A percentile compares a stretch with the other conserved stretches of the same genome.
Conservation (phyloP, 2,329 filamentous ascomycete species). For the Apiospora malaysiana region DNA sequence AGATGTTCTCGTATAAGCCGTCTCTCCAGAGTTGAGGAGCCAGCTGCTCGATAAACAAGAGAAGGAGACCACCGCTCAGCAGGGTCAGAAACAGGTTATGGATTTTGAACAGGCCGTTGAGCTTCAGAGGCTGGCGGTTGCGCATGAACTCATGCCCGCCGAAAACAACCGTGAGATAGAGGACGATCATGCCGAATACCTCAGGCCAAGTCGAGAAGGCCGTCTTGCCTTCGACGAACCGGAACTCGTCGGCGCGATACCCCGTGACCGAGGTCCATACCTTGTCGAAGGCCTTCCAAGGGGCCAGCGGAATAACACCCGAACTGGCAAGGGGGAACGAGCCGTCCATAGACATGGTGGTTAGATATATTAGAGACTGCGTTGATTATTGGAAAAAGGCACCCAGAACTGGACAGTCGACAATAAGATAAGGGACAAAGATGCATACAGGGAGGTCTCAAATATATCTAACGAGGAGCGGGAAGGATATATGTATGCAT, state of each 20-base stretch:
- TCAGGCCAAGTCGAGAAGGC: conserved; percentile 87
- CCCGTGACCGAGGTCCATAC: conserved; percentile 76
- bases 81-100: conserved; percentile 92
- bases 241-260: conserved; percentile 83
- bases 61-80: conserved; percentile 79
- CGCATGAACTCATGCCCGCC: conserved; percentile 92
- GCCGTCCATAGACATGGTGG: conserved; percentile 20
- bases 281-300: conserved; percentile 94
- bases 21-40: conserved; percentile 79
- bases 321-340: neutral
- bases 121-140: conserved; percentile 81
- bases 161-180: conserved; percentile 92
- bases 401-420: neutral
- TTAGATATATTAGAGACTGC: neutral
- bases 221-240: conserved; percentile 78
- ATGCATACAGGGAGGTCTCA: neutral
- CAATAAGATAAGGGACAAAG: neutral
- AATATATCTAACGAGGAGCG: neutral
- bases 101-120: conserved; percentile 87
- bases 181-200: conserved; percentile 76
- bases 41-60: conserved; percentile 88
- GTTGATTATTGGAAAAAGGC: neutral
- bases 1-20: conserved; percentile 88
- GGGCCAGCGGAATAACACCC: conserved; percentile 65
- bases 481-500: conserved; percentile 3